Base-by-base conservation (phyloP, 129 eudicot genomes). In the Calendula officinalis region DNA sequence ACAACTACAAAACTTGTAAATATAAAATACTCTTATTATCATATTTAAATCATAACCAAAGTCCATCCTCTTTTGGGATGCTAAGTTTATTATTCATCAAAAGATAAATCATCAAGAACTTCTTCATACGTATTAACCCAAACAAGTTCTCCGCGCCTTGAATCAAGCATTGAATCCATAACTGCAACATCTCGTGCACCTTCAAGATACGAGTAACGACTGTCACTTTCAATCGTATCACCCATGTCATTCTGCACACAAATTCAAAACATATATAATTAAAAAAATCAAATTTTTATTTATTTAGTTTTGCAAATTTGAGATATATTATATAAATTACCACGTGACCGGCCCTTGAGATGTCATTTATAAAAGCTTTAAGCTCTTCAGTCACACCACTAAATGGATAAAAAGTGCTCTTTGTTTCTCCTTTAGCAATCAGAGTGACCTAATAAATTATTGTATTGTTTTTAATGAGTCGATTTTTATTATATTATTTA, bases 371-470 rank as follows among this genome's bases (percentile, higher is more conserved):
- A 69, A 88, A 92, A 13, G 87, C 70, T 75, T 88, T 92, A 38
- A 91, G 73, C 74, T 91, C 98, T 74, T 91, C 96, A 30, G 91
- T 85, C 77, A 92, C 96, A 58, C 96, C 98, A 67, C 82, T 36
- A 62, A 91, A 87, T 13, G 98, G 95, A 74, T 80, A 75, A 22
- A 91, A 91, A 56, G 79, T 80, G 76, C 63, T 80, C 69, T 80
- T 87, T 65, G 66, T 74, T 91, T 82, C 81, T 62, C 90, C 95
- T 56, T 73, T 77, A 22, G 30, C 30, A 62, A 60, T 65, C 27
- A 76, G 78, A 8, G 82, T 67, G 43, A 82, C 88, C 94, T 91
- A 22, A 22, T 22, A 22, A 1, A 22, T 22, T 22, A 22, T 22
- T 22, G 30, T 22, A 22, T 22, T 22, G 1, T 22, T 22, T 22